phyloP scores from a whole-genome alignment of 2,329 filamentous ascomycete species.

The Ophiocordyceps robertsii region DNA sequence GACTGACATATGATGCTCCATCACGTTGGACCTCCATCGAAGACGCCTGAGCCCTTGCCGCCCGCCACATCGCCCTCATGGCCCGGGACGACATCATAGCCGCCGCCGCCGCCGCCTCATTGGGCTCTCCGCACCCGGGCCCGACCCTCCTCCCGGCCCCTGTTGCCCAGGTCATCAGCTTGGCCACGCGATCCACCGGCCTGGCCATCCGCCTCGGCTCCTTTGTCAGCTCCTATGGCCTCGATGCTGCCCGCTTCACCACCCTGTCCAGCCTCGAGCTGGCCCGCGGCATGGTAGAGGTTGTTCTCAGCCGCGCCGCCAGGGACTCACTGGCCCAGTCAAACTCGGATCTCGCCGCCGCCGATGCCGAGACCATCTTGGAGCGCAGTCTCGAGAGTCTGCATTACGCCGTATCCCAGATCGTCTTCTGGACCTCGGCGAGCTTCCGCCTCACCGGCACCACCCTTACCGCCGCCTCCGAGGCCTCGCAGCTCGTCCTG shows the following conservation, averaged over 20 bases:
- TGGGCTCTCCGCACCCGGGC: constrained; percentile 10
- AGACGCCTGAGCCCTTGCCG: not conserved
- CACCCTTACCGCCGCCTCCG: constrained; percentile 38
- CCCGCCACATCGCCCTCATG: not conserved
- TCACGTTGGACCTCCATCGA: not conserved
- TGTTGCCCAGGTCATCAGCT: constrained; percentile 44
- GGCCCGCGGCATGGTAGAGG: constrained; percentile 39
- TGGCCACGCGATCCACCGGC: constrained; percentile 46
- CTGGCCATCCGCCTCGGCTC: constrained; percentile 41
- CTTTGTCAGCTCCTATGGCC: constrained; percentile 34
- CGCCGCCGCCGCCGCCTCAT: constrained; percentile 4
- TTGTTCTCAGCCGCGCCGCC: constrained; percentile 37
- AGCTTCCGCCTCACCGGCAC: constrained; percentile 45
- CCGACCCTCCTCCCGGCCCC: constrained; percentile 42
- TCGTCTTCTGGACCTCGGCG: constrained; percentile 48
- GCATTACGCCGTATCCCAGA: constrained; percentile 42
- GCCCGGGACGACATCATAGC: not conserved
- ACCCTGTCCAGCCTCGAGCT: constrained; percentile 44
- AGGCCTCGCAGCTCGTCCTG: constrained; percentile 43
- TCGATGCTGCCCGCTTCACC: constrained; percentile 40
- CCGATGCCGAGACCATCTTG: constrained; percentile 42
- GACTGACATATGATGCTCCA: not conserved
- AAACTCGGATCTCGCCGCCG: constrained; percentile 30
- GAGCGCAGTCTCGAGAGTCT: constrained; percentile 42
- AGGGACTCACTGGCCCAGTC: constrained; percentile 33